A percentile compares a stretch with the other conserved stretches of the same genome.
These are phyloP conservation scores for Pichia sp. DNA, from an alignment of 1,139 yeast species.

Conservation along the genomic window DNA sequence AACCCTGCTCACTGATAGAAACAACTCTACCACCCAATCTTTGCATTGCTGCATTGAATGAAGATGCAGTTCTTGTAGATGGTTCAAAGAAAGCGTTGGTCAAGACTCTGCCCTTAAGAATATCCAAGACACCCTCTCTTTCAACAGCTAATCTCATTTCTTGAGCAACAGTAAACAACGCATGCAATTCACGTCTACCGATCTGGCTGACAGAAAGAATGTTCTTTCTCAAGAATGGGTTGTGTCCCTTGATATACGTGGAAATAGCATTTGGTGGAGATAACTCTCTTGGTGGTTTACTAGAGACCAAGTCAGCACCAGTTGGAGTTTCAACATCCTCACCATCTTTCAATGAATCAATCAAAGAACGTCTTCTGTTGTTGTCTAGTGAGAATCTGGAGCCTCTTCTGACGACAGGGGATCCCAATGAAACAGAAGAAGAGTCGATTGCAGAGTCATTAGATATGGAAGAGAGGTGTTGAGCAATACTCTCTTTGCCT, in stretches of 20 bases:
- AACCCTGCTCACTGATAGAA: constrained; percentile 72
- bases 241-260: constrained; percentile 69
- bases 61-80: constrained; percentile 91
- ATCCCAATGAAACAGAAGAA: constrained; percentile 8
- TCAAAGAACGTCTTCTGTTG: constrained; percentile 31
- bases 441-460: constrained; percentile 11
- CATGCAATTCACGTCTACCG: constrained; percentile 80
- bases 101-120: constrained; percentile 82
- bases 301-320: constrained; percentile 68
- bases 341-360: constrained; percentile 31
- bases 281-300: constrained; percentile 62
- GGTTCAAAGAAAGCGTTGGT: constrained; percentile 98
- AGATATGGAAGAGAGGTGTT: constrained; percentile 25
- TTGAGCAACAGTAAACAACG: constrained; percentile 93
- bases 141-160: constrained; percentile 97
- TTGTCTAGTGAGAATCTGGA: constrained; percentile 44
- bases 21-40: constrained; percentile 98
- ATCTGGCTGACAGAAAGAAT: constrained; percentile 85
- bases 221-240: constrained; percentile 84
- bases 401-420: constrained; percentile 27
- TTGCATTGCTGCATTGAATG: constrained; percentile 99
- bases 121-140: constrained; percentile 89
- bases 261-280: constrained; percentile 74
- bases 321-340: constrained; percentile 43
- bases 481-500: constrained; percentile 48